phyloP scores from a whole-genome alignment of 371 early-diverging fungal species.

The Haplosporangium sp. region DNA sequence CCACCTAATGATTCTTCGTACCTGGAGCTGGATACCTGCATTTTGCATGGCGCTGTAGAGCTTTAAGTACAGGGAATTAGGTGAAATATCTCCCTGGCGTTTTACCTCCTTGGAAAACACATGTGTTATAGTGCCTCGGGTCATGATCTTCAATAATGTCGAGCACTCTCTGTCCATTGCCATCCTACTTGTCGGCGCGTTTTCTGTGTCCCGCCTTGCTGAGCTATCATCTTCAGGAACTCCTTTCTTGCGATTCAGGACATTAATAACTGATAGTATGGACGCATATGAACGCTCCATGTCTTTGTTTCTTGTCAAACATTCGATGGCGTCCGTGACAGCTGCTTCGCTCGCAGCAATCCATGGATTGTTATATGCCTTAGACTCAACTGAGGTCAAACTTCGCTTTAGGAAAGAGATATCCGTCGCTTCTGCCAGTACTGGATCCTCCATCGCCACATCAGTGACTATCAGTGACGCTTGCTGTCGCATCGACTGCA shows the following conservation, averaged over 20 bases:
- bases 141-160: constrained; percentile 18
- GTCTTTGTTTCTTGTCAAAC: constrained; percentile 31
- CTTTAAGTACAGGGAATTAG: constrained; percentile 18
- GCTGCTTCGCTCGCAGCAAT: constrained; percentile 37
- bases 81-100: constrained; percentile 18
- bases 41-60: constrained; percentile 23
- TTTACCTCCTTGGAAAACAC: constrained; percentile 13
- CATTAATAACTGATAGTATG: constrained; percentile 33
- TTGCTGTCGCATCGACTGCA: too few relatives aligned
- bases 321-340: constrained; percentile 20
- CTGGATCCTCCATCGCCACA: too few relatives aligned
- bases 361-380: neutral
- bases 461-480: too few relatives aligned
- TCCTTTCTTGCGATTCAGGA: constrained; percentile 23
- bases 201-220: too few relatives aligned
- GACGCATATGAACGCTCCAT: constrained; percentile 49
- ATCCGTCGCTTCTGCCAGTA: too few relatives aligned
- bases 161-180: constrained; percentile 1
- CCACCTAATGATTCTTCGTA: constrained; percentile 2
- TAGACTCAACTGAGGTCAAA: too few relatives aligned
- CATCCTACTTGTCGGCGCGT: too few relatives aligned
- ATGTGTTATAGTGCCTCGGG: neutral
- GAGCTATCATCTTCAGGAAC: neutral
- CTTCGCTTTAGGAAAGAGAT: too few relatives aligned
- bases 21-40: constrained; percentile 27